Conservation (phyloP, 2,329 filamentous ascomycete genomes). For the Colletotrichum tamarilloi region DNA sequence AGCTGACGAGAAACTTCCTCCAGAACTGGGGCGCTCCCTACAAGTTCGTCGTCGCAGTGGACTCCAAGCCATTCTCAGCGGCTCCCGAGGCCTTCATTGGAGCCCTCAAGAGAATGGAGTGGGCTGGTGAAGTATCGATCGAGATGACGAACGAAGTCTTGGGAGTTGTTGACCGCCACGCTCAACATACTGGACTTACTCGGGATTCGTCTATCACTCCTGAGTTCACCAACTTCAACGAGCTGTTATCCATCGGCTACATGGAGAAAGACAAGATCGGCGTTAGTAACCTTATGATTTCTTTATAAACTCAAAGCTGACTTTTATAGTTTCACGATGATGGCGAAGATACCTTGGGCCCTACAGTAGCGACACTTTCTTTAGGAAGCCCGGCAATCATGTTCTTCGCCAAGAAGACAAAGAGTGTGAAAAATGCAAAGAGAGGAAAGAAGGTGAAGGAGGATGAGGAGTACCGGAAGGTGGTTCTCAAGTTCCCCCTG, state of each 20-base stretch:
- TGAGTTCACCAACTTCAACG: slow-evolving; percentile 65
- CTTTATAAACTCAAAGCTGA: background rate
- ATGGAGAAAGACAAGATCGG: slow-evolving; percentile 69
- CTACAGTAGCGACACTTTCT: slow-evolving; percentile 71
- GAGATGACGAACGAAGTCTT: slow-evolving; percentile 38
- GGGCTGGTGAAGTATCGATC: slow-evolving; percentile 61
- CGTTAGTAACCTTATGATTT: slow-evolving; percentile 43
- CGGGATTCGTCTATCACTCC: slow-evolving; percentile 39
- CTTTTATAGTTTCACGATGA: slow-evolving; percentile 72
- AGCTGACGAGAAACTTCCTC: slow-evolving; percentile 62
- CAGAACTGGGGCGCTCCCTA: slow-evolving; percentile 74
- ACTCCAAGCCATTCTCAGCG: slow-evolving; percentile 59
- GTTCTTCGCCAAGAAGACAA: slow-evolving; percentile 66
- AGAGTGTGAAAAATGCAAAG: slow-evolving; percentile 39
- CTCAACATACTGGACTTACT: background rate
- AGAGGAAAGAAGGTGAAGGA: background rate
- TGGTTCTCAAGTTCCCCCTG: slow-evolving; percentile 54
- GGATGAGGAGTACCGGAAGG: background rate
- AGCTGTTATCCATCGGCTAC: slow-evolving; percentile 72
- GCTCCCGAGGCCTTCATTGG: slow-evolving; percentile 60
- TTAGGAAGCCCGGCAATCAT: slow-evolving; percentile 69
- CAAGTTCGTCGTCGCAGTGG: slow-evolving; percentile 70
- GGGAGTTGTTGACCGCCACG: background rate
- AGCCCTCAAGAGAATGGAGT: slow-evolving; percentile 64
- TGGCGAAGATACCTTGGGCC: slow-evolving; percentile 71